A percentile compares a stretch with the other conserved stretches of the same genome.
These are phyloP conservation scores for Pezicula carpinea DNA, from an alignment of 2,329 filamentous ascomycete species.

Conservation along the genomic window DNA sequence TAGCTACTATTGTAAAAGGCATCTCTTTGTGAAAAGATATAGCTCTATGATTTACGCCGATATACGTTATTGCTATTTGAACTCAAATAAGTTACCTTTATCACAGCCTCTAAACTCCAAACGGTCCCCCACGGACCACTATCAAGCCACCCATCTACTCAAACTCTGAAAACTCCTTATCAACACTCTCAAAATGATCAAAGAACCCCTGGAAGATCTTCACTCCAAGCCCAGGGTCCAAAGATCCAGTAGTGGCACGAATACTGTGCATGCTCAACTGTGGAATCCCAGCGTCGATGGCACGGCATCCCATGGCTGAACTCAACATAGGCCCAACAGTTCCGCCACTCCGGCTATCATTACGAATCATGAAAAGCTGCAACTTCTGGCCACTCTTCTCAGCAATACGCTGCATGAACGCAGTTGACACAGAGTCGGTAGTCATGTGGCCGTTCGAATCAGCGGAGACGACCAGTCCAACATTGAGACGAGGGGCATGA, in stretches of 20 bases:
- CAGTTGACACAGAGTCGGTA: constrained; percentile 80
- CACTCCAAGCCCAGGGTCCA: constrained; percentile 85
- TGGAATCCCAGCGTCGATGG: constrained; percentile 83
- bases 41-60: too few relatives aligned
- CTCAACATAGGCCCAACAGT: constrained; percentile 93
- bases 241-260: constrained; percentile 76
- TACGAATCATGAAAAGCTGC: constrained; percentile 92
- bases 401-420: constrained; percentile 74
- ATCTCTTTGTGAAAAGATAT: too few relatives aligned
- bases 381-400: constrained; percentile 66
- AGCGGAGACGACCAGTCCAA: constrained; percentile 73
- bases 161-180: constrained; percentile 82
- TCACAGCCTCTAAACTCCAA: too few relatives aligned
- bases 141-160: constrained; percentile 22
- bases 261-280: constrained; percentile 95
- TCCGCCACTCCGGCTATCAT: constrained; percentile 83
- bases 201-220: constrained; percentile 87
- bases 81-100: too few relatives aligned
- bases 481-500: constrained; percentile 83
- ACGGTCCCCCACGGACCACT: neutral
- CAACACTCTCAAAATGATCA: constrained; percentile 79
- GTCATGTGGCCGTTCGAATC: constrained; percentile 97
- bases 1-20: too few relatives aligned
- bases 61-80: too few relatives aligned
- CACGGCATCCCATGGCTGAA: constrained; percentile 71